A percentile compares a stretch with the other conserved stretches of the same genome.
These are phyloP conservation scores for Mycocentrospora acerina DNA, from an alignment of 2,329 filamentous ascomycete genomes.

Conservation along the genomic window DNA sequence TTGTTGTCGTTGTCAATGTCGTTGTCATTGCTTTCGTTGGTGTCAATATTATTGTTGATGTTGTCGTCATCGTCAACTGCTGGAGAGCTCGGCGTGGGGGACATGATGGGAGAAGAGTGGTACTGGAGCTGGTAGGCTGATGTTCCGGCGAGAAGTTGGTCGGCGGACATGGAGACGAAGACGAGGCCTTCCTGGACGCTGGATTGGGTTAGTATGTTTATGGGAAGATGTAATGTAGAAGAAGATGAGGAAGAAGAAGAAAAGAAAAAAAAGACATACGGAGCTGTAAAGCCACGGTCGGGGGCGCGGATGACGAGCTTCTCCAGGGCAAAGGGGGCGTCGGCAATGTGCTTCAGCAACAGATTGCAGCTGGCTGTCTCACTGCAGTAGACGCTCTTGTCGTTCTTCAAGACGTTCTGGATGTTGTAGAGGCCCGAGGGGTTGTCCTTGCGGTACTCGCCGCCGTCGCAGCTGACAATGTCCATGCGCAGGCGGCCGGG, in stretches of 20 bases:
- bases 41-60: too few species aligned
- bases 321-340: slow-evolving; percentile 77
- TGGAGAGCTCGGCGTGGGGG: slow-evolving; percentile 28
- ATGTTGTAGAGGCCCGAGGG: slow-evolving; percentile 46
- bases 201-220: slow-evolving; percentile 35
- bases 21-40: too few species aligned
- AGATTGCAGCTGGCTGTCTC: slow-evolving; percentile 87
- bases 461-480: slow-evolving; percentile 85
- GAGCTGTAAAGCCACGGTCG: slow-evolving; percentile 76
- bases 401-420: slow-evolving; percentile 81
- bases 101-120: slow-evolving; percentile 24
- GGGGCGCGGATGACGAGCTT: slow-evolving; percentile 89
- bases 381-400: slow-evolving; percentile 85
- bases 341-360: slow-evolving; percentile 77
- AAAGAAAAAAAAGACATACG: too few species aligned
- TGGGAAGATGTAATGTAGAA: too few species aligned
- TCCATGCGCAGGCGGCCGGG: slow-evolving; percentile 82
- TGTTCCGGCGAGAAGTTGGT: slow-evolving; percentile 73
- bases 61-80: slow-evolving; percentile 18
- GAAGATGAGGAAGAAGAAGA: too few species aligned
- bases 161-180: slow-evolving; percentile 82
- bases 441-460: slow-evolving; percentile 63
- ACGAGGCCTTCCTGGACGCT: slow-evolving; percentile 90
- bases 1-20: slow-evolving; percentile 18
- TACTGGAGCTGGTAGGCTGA: slow-evolving; percentile 74